Conservation (phyloP, 331 rosid species). For the Arachis monticola region DNA sequence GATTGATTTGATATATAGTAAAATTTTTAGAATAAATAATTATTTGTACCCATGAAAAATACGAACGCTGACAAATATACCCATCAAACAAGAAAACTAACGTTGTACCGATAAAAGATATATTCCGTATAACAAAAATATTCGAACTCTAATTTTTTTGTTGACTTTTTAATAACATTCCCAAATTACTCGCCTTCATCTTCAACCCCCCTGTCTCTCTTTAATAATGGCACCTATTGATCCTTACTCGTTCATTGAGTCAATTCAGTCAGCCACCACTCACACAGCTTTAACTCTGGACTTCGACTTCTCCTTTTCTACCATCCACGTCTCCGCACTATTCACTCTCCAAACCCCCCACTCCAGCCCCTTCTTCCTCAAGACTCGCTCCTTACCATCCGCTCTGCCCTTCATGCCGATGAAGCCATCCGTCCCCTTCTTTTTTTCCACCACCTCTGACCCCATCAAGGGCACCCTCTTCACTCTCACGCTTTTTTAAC, state of each 20-base stretch:
- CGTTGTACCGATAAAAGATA: too few species aligned
- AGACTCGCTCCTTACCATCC: conserved; percentile 71
- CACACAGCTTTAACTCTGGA: conserved; percentile 64
- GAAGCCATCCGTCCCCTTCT: conserved; percentile 54
- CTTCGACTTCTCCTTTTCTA: conserved; percentile 67
- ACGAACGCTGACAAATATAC: too few species aligned
- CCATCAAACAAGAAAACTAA: too few species aligned
- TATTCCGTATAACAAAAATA: too few species aligned
- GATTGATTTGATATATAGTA: too few species aligned
- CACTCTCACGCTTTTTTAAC: conserved; percentile 55
- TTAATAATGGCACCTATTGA: conserved; percentile 73
- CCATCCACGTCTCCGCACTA: conserved; percentile 67
- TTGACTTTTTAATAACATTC: too few species aligned
- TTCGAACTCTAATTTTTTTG: too few species aligned
- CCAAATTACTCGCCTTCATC: too few species aligned
- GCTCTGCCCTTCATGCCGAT: conserved; percentile 53
- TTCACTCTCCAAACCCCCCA: conserved; percentile 56
- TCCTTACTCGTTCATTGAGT: conserved; percentile 90
- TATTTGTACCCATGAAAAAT: too few species aligned
- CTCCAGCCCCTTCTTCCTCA: conserved; percentile 71
- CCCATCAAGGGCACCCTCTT: conserved; percentile 68
- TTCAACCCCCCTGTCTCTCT: too few species aligned
- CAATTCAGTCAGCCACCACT: conserved; percentile 56
- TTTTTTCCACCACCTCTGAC: conserved; percentile 49
- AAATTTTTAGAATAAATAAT: too few species aligned